These are phyloP conservation scores for Stropharia rugosoannulata DNA, from an alignment of 768 basidiomycete genomes.

Conservation along the genomic window DNA sequence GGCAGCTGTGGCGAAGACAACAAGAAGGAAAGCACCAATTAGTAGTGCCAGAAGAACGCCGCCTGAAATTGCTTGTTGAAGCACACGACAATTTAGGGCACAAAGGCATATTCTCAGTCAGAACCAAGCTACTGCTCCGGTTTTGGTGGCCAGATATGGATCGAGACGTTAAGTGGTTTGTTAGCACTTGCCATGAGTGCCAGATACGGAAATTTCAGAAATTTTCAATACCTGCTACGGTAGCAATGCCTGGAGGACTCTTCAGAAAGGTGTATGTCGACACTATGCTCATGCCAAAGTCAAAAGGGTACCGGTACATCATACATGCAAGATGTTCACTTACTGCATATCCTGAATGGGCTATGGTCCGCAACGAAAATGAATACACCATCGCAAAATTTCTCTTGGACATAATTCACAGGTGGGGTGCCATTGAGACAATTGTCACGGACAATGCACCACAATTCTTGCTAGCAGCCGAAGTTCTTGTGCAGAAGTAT, in stretches of 20 bases:
- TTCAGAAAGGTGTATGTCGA: conserved; percentile 33
- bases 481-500: too few species aligned
- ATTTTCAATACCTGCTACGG: conserved; percentile 22
- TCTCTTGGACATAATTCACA: conserved; percentile 14
- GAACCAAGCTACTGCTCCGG: conserved; percentile 13
- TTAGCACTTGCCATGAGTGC: conserved; percentile 36
- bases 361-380: conserved; percentile 6
- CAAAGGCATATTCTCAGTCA: conserved; percentile 23
- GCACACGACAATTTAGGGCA: conserved; percentile 29
- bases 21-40: conserved; percentile 22
- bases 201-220: conserved; percentile 24
- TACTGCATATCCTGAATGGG: conserved; percentile 8
- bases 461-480: conserved; percentile 10
- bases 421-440: conserved; percentile 31
- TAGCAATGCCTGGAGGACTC: conserved; percentile 20
- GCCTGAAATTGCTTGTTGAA: conserved; percentile 13
- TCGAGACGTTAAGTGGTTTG: conserved; percentile 27
- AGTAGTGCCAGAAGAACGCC: not conserved
- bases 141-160: conserved; percentile 26
- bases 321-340: conserved; percentile 21
- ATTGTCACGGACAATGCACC: conserved; percentile 30
- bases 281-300: conserved; percentile 35
- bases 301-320: conserved; percentile 19
- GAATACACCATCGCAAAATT: conserved; percentile 9
- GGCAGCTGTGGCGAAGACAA: too few species aligned